Percentiles rank a stretch among this genome's conserved stretches.
phyloP scores from a whole-genome alignment of 805 yeast genomes.

The Komagataella pastoris region DNA sequence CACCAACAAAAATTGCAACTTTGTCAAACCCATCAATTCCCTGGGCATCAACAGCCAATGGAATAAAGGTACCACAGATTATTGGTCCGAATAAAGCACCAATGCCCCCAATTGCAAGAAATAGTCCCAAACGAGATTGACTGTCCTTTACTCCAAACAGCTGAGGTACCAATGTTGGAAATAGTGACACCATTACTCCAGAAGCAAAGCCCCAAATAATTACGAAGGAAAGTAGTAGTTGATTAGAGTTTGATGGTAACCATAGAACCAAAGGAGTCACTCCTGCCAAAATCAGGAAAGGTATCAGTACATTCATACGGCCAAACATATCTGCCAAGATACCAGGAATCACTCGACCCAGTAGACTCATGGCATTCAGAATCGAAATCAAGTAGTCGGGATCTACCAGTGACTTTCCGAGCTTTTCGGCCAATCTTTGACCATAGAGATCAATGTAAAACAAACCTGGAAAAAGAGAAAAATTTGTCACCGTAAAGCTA shows the following conservation, averaged over 20 bases:
- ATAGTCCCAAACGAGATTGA: conserved; percentile 16
- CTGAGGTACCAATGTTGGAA: conserved; percentile 20
- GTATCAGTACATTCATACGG: conserved; percentile 24
- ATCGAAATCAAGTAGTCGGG: conserved; percentile 4
- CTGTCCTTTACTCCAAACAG: conserved; percentile 18
- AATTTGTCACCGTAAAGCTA: conserved; percentile 1
- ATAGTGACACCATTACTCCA: conserved; percentile 19
- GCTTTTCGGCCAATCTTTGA: conserved; percentile 1
- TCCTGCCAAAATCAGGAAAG: conserved; percentile 14
- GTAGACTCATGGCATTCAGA: conserved; percentile 26
- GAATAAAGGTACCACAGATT: conserved; percentile 20
- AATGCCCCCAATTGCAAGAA: conserved; percentile 15
- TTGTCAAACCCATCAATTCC: conserved; percentile 14
- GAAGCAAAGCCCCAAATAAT: conserved; percentile 21
- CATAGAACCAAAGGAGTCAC: conserved; percentile 18
- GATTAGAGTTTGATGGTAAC: conserved; percentile 14
- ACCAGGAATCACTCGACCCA: conserved; percentile 40
- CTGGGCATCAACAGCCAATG: conserved; percentile 6
- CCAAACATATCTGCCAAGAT: conserved; percentile 33
- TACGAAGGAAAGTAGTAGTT: conserved; percentile 11
- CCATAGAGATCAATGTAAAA: conserved; percentile 8
- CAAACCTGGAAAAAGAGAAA: conserved; percentile 23
- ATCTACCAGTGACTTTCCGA: not conserved
- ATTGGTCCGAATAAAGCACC: conserved; percentile 21
- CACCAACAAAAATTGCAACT: conserved; percentile 18